These are phyloP conservation scores for Xerocomellus dryophilus DNA, from an alignment of 768 basidiomycete species.

Conservation along the genomic window DNA sequence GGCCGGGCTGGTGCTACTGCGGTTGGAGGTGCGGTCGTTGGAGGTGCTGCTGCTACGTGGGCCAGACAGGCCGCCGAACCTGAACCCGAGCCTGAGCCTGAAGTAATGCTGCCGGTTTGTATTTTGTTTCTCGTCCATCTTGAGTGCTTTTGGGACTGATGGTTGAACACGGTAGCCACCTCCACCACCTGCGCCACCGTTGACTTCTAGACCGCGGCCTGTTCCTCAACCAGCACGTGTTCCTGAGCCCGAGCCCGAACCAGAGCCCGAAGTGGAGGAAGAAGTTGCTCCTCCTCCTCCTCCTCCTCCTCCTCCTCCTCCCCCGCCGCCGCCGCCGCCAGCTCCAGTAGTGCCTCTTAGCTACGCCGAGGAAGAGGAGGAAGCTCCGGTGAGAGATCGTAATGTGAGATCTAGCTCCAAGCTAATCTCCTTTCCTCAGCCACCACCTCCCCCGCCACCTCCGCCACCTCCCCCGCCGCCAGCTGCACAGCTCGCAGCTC, in stretches of 20 bases:
- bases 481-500: conserved; percentile 30
- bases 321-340: not conserved
- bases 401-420: not conserved
- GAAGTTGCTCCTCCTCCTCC: conserved; percentile 14
- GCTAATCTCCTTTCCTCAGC: not conserved
- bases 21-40: conserved; percentile 32
- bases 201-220: conserved; percentile 18
- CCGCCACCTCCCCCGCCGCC: conserved; percentile 50
- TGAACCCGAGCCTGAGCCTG: conserved; percentile 27
- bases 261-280: conserved; percentile 23
- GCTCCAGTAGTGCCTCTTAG: conserved; percentile 24
- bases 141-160: not conserved
- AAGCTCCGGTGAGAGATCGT: conserved; percentile 10
- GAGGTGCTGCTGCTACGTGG: conserved; percentile 27
- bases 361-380: conserved; percentile 11
- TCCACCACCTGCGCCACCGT: conserved; percentile 25
- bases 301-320: conserved; percentile 27
- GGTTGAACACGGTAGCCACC: conserved; percentile 21
- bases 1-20: conserved; percentile 29
- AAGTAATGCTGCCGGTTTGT: conserved; percentile 32
- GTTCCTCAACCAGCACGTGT: conserved; percentile 15
- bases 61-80: conserved; percentile 19
- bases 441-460: conserved; percentile 39
- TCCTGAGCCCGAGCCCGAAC: conserved; percentile 21
- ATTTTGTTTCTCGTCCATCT: not conserved